Conservation (phyloP, 2,329 filamentous ascomycete genomes). For the Scytalidium lignicola region DNA sequence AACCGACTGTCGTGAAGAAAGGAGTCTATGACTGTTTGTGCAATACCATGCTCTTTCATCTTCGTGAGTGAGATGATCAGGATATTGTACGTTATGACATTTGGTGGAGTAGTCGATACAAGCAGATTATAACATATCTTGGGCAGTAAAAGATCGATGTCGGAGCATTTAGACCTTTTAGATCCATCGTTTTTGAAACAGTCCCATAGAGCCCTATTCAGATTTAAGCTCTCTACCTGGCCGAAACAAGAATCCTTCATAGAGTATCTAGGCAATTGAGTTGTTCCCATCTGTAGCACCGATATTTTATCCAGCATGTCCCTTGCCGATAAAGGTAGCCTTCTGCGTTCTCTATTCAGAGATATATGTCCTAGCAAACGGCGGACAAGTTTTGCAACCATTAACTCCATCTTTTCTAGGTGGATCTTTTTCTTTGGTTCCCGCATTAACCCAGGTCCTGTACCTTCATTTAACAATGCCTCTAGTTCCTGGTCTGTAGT, state of each 20-base stretch:
- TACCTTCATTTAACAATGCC: not conserved
- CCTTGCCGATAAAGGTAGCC: not conserved
- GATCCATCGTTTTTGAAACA: constrained; percentile 11
- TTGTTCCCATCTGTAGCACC: not conserved
- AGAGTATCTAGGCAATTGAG: constrained; percentile 16
- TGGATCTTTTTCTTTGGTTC: constrained; percentile 17
- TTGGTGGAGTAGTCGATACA: constrained; percentile 54
- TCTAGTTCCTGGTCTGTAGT: not conserved
- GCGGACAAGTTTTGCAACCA: constrained; percentile 17
- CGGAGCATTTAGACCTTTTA: not conserved
- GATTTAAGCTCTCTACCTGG: constrained; percentile 11
- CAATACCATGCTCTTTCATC: constrained; percentile 42
- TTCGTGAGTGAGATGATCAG: constrained; percentile 62
- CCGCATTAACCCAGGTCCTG: constrained; percentile 1
- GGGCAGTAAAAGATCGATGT: constrained; percentile 22
- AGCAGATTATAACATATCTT: constrained; percentile 61
- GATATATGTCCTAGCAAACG: constrained; percentile 10
- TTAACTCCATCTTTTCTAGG: constrained; percentile 16
- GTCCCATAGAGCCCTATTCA: constrained; percentile 17
- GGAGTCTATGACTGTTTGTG: constrained; percentile 47
- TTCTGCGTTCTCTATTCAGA: not conserved
- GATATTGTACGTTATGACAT: constrained; percentile 65
- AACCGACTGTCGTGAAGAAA: constrained; percentile 37
- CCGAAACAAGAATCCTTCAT: not conserved
- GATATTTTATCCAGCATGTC: not conserved